Evolutionary conservation across 2,329 filamentous ascomycete genomes (phyloP).

Genomic region (Ophiostoma pallidulum): DNA sequence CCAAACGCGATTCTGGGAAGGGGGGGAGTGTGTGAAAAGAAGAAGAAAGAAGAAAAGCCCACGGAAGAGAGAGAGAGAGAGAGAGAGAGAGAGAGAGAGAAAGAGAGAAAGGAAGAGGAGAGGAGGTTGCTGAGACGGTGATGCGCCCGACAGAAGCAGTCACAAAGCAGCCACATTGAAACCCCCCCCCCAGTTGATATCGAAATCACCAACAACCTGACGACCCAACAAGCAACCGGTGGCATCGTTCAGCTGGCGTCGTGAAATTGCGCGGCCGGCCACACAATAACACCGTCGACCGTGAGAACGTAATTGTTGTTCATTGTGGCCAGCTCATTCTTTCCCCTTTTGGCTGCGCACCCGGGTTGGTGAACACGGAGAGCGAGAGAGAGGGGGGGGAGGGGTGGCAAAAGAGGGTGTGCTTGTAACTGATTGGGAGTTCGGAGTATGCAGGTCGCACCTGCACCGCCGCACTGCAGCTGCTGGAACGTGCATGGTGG

Average conservation of each 20-base stretch:
- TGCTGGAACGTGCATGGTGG: conserved; percentile 12
- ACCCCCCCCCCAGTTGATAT: too few relatives aligned
- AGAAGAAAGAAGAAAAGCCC: not conserved
- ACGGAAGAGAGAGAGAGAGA: not conserved
- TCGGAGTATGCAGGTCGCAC: conserved; percentile 14
- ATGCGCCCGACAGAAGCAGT: too few relatives aligned
- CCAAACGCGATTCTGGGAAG: not conserved
- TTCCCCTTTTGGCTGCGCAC: conserved; percentile 2
- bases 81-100: not conserved
- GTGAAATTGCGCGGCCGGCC: not conserved
- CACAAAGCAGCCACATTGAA: too few relatives aligned
- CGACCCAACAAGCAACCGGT: too few relatives aligned
- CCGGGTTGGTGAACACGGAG: not conserved
- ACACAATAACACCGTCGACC: not conserved
- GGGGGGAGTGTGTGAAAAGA: not conserved
- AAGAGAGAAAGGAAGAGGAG: too few relatives aligned
- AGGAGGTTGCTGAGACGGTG: too few relatives aligned
- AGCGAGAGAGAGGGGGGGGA: too few relatives aligned
- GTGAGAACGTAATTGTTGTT: too few relatives aligned
- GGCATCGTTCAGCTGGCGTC: conserved; percentile 3
- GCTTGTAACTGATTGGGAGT: too few relatives aligned
- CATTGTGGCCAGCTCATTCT: conserved; percentile 5
- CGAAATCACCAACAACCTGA: too few relatives aligned
- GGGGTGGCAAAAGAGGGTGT: too few relatives aligned
- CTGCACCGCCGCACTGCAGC: conserved; percentile 13